These are phyloP conservation scores for Grosmannia serpens DNA, from an alignment of 2,329 filamentous ascomycete genomes.

Conservation along the genomic window DNA sequence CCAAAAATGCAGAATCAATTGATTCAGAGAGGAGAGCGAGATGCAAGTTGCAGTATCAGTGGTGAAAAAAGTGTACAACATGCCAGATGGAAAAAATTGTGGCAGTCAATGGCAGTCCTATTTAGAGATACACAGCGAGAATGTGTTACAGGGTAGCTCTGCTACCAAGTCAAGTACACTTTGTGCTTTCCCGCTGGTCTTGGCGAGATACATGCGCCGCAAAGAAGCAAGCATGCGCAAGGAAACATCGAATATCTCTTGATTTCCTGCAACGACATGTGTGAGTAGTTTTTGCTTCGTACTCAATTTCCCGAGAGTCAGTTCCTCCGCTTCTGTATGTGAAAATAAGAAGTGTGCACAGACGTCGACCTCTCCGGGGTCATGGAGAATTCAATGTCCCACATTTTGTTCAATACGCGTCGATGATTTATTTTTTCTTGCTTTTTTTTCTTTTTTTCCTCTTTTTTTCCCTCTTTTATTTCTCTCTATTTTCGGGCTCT, in stretches of 20 bases:
- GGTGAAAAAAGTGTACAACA: too few species aligned
- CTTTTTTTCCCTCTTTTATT: conserved; percentile 1
- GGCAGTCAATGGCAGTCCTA: too few species aligned
- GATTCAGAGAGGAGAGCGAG: too few species aligned
- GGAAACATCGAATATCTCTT: too few species aligned
- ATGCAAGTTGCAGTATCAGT: too few species aligned
- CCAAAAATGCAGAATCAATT: background rate
- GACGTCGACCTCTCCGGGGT: background rate
- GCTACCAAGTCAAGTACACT: too few species aligned
- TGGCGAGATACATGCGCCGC: too few species aligned
- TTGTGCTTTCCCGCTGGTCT: too few species aligned
- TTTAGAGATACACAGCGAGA: too few species aligned
- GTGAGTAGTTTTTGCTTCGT: background rate
- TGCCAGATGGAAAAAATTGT: too few species aligned
- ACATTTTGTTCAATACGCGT: background rate
- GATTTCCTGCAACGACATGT: too few species aligned
- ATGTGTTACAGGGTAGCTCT: too few species aligned
- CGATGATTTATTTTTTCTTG: background rate
- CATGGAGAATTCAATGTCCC: background rate
- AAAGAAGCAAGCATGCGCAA: background rate
- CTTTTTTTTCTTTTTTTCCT: background rate
- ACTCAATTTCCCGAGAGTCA: background rate
- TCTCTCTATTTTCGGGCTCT: background rate
- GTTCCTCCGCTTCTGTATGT: background rate
- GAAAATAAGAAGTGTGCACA: background rate